These are phyloP conservation scores for Zelopaecilomyces penicillatus DNA, from an alignment of 2,329 filamentous ascomycete species.

Conservation along the genomic window DNA sequence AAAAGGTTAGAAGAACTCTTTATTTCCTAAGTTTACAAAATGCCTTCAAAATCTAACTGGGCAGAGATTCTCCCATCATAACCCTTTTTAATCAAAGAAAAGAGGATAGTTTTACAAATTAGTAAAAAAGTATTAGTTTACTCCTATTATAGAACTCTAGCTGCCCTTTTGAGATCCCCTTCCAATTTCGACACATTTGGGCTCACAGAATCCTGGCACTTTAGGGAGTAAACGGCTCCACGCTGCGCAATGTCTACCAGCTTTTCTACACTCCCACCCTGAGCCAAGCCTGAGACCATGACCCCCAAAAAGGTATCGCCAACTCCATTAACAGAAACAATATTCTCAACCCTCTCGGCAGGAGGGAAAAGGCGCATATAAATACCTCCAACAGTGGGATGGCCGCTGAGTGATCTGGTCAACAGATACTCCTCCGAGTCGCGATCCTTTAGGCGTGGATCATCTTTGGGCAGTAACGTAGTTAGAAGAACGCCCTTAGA, in stretches of 20 bases:
- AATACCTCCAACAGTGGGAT: conserved; percentile 58
- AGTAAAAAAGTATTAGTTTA: not conserved
- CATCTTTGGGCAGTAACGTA: conserved; percentile 57
- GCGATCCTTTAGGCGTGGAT: conserved; percentile 55
- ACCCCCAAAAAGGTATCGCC: conserved; percentile 90
- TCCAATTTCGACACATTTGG: conserved; percentile 41
- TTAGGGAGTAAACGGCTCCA: conserved; percentile 71
- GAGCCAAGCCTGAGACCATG: conserved; percentile 67
- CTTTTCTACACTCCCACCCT: conserved; percentile 46
- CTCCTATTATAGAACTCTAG: not conserved
- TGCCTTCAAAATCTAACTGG: too few species aligned
- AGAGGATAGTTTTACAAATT: not conserved
- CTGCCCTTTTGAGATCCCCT: conserved; percentile 23
- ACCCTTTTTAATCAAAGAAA: too few species aligned
- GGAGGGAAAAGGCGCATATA: conserved; percentile 72
- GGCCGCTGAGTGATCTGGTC: conserved; percentile 47
- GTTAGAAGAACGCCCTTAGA: conserved; percentile 66
- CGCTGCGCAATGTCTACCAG: conserved; percentile 73
- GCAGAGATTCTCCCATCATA: too few species aligned
- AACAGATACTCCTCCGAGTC: conserved; percentile 64
- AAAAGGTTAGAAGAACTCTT: too few species aligned
- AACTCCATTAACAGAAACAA: conserved; percentile 87
- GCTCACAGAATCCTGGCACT: conserved; percentile 65
- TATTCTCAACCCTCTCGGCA: conserved; percentile 56
- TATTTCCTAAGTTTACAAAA: too few species aligned